Evolutionary conservation across 805 yeast genomes (phyloP).

Genomic region (Pichia insulana): DNA sequence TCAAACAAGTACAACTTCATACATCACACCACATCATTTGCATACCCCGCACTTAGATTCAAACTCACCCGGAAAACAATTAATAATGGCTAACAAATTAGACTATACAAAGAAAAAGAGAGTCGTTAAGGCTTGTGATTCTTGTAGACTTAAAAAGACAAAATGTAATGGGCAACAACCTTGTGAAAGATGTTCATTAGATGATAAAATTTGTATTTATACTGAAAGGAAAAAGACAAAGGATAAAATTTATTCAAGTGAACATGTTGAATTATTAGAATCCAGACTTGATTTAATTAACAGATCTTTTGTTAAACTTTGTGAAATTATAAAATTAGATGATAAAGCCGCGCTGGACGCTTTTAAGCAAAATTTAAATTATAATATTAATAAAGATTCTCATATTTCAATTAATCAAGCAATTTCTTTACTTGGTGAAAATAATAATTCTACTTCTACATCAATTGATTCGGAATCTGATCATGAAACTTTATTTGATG

Average conservation of each 20-base stretch:
- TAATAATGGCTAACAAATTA: not conserved
- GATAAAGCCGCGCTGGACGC: slow-evolving; percentile 1
- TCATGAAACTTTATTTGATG: not conserved
- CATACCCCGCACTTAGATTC: too few species aligned
- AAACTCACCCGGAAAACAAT: not conserved
- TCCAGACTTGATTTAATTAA: slow-evolving; percentile 46
- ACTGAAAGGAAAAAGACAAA: slow-evolving; percentile 45
- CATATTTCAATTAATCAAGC: slow-evolving; percentile 39
- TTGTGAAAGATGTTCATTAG: slow-evolving; percentile 45
- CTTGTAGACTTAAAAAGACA: slow-evolving; percentile 53
- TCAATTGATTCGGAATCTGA: not conserved
- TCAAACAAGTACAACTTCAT: too few species aligned
- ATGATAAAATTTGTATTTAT: slow-evolving; percentile 52
- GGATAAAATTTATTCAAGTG: slow-evolving; percentile 49
- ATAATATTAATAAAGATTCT: slow-evolving; percentile 14
- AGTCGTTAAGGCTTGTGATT: slow-evolving; percentile 59
- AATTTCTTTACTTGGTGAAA: slow-evolving; percentile 32
- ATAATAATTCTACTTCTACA: slow-evolving; percentile 1
- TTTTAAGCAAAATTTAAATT: slow-evolving; percentile 12
- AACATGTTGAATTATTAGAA: slow-evolving; percentile 57
- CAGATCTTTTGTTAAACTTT: slow-evolving; percentile 37
- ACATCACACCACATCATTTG: too few species aligned
- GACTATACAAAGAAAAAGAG: slow-evolving; percentile 34
- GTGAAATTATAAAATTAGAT: slow-evolving; percentile 20
- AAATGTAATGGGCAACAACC: slow-evolving; percentile 59